phyloP scores from a whole-genome alignment of 495 filamentous ascomycete genomes.

The Mycothermus thermophilus region DNA sequence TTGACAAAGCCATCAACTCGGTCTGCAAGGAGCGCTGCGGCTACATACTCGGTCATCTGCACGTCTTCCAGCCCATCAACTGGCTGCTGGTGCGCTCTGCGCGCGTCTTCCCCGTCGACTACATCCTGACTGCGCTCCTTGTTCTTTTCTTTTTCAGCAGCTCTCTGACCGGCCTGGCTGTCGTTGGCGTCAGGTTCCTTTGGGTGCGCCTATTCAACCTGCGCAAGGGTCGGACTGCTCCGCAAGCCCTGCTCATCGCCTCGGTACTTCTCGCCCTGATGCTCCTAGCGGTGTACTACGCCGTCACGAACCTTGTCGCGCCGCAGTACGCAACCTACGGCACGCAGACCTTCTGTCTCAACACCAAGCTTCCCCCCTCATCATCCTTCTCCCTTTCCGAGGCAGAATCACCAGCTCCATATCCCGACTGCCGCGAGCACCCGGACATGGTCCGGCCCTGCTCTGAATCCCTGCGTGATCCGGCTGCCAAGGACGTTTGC shows the following conservation, averaged over 20 bases:
- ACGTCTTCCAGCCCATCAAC: conserved; percentile 91
- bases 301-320: conserved; percentile 76
- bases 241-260: conserved; percentile 81
- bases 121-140: conserved; percentile 69
- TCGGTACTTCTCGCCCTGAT: conserved; percentile 85
- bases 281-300: conserved; percentile 79
- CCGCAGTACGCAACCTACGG: conserved; percentile 93
- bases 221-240: conserved; percentile 72
- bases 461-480: conserved; percentile 52
- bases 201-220: conserved; percentile 89
- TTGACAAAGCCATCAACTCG: conserved; percentile 93
- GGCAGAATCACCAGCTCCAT: too few species aligned
- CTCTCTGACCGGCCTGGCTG: conserved; percentile 72
- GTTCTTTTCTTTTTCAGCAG: conserved; percentile 75
- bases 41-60: conserved; percentile 82
- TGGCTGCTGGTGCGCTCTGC: conserved; percentile 74
- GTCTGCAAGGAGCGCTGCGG: conserved; percentile 82
- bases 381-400: too few species aligned
- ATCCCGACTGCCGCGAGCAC: conserved; percentile 69
- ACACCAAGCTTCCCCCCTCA: conserved; percentile 37
- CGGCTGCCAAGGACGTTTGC: conserved; percentile 59
- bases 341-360: conserved; percentile 83
- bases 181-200: conserved; percentile 84
- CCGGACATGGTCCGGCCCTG: conserved; percentile 62
- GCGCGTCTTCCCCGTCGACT: conserved; percentile 82